Evolutionary conservation across 768 basidiomycete genomes (phyloP), one percentile per base, ranked within the genome.

Genomic region (Amanita muscaria): DNA sequence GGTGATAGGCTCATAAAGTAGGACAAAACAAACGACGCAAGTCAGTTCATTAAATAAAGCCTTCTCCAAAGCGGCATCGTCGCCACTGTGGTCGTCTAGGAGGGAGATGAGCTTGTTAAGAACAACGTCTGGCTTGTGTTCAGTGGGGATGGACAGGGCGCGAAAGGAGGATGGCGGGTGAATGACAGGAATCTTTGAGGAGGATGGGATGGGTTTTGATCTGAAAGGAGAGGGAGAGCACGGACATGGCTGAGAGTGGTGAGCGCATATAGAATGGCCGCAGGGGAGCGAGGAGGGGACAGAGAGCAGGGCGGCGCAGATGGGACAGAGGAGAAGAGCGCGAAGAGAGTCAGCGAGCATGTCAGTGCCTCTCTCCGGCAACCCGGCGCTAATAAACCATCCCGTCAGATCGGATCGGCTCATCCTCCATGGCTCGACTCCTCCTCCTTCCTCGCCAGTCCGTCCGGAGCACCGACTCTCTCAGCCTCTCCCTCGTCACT

Each of bases 11-110:
- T 88, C 79, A 64, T 80, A 80, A 51, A 92, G 69, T 30, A 96
- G 65, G 57, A 74, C 73, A 57, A 86, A 86, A 64, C 94, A 98
- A 25, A 98, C 92, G 61, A 92, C 87, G 61, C 94, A 98, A 15
- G 78, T 82, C 44, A 94, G 71, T 52, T 92, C 84, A 9, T 72
- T 54, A 18, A 77, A 61, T 10, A 86, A 69, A 21, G 78, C 74
- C 58, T 83, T 83, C 55, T 78, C 70, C 47, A 84, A 73, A 19
- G 65, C 37, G 15, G 71, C 57, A 7, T 71, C 62, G 50, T 68
- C 65, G 23, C 33, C 53, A 47, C 53, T 53, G 5, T 53, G 46
- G 51, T 59, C 56, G 25, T 23, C 47, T 51, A 29, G 43, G 39
- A 83, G 66, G 32, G 58, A 55, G 25, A 80, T 44, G 53, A 84